A percentile compares a stretch with the other conserved stretches of the same genome.
These are phyloP conservation scores for Microbotryomycetes sp. DNA, from an alignment of 1,284 basidiomycete species.

Conservation along the genomic window DNA sequence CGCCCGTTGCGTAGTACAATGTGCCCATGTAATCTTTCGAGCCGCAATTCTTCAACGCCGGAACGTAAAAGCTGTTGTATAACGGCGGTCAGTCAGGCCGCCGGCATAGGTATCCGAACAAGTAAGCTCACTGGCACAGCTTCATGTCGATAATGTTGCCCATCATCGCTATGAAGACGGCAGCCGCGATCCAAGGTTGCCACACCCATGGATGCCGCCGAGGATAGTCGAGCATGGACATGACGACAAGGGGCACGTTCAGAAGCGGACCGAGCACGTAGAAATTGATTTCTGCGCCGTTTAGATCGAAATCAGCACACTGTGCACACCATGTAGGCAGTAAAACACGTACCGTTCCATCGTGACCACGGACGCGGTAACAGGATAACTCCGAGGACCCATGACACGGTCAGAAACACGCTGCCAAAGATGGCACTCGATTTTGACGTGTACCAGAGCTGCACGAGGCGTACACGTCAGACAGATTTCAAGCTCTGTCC, in stretches of 20 bases:
- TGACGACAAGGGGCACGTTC: slow-evolving; percentile 46
- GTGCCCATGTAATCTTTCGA: slow-evolving; percentile 42
- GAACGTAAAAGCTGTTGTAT: slow-evolving; percentile 49
- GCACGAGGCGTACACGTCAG: background rate
- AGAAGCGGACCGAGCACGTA: slow-evolving; percentile 46
- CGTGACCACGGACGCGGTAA: slow-evolving; percentile 14
- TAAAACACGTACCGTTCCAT: slow-evolving; percentile 21
- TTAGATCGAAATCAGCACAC: background rate
- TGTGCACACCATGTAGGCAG: slow-evolving; percentile 4
- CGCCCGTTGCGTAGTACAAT: slow-evolving; percentile 50
- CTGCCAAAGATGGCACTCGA: slow-evolving; percentile 49
- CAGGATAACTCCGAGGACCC: slow-evolving; percentile 51
- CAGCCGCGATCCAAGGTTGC: slow-evolving; percentile 51
- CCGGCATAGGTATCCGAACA: background rate
- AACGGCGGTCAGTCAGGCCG: slow-evolving; percentile 30
- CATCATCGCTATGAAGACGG: slow-evolving; percentile 51
- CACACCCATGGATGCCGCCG: slow-evolving; percentile 54
- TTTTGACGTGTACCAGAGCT: slow-evolving; percentile 23
- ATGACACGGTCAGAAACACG: slow-evolving; percentile 60
- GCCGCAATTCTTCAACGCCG: slow-evolving; percentile 29
- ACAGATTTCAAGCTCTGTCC: too few relatives aligned
- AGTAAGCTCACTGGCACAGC: slow-evolving; percentile 46
- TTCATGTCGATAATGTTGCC: slow-evolving; percentile 44
- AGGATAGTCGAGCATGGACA: slow-evolving; percentile 64
- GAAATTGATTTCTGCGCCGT: slow-evolving; percentile 41